These are phyloP conservation scores for Didymella exigua DNA, from an alignment of 2,329 filamentous ascomycete species.

Conservation along the genomic window DNA sequence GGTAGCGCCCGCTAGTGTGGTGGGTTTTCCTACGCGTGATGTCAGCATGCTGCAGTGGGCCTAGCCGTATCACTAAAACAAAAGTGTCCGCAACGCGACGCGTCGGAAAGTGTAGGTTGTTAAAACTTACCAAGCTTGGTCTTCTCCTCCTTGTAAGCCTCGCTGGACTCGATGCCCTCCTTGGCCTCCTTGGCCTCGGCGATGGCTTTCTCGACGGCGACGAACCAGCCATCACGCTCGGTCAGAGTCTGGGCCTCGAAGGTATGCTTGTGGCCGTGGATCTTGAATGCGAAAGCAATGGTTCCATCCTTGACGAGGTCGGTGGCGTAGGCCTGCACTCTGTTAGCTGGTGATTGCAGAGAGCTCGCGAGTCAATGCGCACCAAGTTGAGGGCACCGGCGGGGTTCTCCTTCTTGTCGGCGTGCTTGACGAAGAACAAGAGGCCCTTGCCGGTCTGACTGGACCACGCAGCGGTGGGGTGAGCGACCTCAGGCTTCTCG, in stretches of 20 bases:
- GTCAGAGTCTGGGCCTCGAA: constrained; percentile 75
- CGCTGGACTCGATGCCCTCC: constrained; percentile 73
- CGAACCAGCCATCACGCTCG: constrained; percentile 81
- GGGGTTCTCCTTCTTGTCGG: constrained; percentile 79
- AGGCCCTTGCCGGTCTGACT: constrained; percentile 94
- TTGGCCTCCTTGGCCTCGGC: constrained; percentile 73
- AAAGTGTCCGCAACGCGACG: constrained; percentile 26
- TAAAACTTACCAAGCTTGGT: constrained; percentile 68
- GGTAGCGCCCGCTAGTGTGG: constrained; percentile 49
- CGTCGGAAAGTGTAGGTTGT: constrained; percentile 17
- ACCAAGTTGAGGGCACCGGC: constrained; percentile 85
- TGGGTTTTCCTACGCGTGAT: constrained; percentile 47
- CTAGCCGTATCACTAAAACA: constrained; percentile 35
- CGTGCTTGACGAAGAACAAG: constrained; percentile 86
- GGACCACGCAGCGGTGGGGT: constrained; percentile 86
- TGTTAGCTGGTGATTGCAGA: constrained; percentile 41
- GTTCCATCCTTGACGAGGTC: constrained; percentile 78
- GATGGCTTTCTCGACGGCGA: constrained; percentile 72
- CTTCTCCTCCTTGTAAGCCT: constrained; percentile 85
- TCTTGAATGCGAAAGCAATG: constrained; percentile 83
- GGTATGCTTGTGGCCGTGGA: constrained; percentile 86
- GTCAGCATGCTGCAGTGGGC: constrained; percentile 46
- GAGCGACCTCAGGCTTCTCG: constrained; percentile 81
- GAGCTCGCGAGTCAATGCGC: constrained; percentile 48
- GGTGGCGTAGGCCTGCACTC: constrained; percentile 63